Evolutionary conservation across 352 stramenopile genomes (phyloP).

Genomic region (Elongisporangium undulatum): DNA sequence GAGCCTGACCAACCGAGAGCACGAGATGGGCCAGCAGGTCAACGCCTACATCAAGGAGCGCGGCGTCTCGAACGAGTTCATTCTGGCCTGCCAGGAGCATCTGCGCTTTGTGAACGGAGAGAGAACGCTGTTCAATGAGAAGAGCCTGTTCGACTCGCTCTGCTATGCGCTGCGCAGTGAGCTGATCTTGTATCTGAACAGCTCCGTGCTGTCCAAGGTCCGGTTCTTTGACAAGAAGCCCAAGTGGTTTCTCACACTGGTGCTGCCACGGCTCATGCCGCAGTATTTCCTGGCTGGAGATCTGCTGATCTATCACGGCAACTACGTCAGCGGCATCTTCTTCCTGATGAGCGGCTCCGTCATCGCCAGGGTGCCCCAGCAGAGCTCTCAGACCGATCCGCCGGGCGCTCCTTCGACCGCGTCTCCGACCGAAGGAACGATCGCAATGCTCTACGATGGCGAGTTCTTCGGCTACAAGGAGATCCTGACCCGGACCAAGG

Average conservation of each 20-base stretch:
- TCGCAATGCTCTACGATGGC: constrained; percentile 64
- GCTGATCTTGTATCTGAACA: constrained; percentile 64
- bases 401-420: background rate
- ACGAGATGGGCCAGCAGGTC: constrained; percentile 61
- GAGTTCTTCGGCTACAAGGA: constrained; percentile 83
- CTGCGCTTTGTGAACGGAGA: constrained; percentile 64
- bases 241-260: constrained; percentile 76
- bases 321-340: constrained; percentile 68
- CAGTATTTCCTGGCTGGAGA: constrained; percentile 70
- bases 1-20: constrained; percentile 67
- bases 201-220: constrained; percentile 47
- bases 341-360: constrained; percentile 67
- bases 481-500: constrained; percentile 43
- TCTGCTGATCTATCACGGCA: constrained; percentile 68
- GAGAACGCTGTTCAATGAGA: constrained; percentile 67
- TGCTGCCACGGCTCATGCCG: constrained; percentile 57
- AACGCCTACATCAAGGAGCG: constrained; percentile 82
- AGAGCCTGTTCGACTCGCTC: constrained; percentile 55
- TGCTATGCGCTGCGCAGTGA: constrained; percentile 63
- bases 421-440: constrained; percentile 20
- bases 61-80: constrained; percentile 64
- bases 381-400: background rate
- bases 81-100: constrained; percentile 66
- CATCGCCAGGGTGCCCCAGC: constrained; percentile 35
- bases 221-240: constrained; percentile 84